Percentiles rank a stretch among this genome's conserved stretches.
These are phyloP conservation scores for Dictyostelium brefeldianum DNA, from an alignment of 78 protist species.

Conservation along the genomic window DNA sequence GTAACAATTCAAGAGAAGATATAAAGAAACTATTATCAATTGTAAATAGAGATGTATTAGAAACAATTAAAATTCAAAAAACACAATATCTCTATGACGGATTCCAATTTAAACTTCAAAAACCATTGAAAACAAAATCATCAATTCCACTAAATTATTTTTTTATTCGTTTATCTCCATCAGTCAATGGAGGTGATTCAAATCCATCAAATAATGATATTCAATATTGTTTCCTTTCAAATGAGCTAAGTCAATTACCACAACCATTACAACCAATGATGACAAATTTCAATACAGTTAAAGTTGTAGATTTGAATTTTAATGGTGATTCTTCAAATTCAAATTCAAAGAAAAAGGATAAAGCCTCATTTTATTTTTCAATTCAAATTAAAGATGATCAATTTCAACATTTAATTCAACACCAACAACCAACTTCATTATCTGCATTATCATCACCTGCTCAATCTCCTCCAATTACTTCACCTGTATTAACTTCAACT, in stretches of 20 bases:
- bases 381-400: slow-evolving; percentile 10
- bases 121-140: slow-evolving; percentile 27
- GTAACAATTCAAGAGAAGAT: slow-evolving; percentile 32
- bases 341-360: slow-evolving; percentile 13
- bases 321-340: not conserved
- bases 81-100: slow-evolving; percentile 13
- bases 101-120: slow-evolving; percentile 40
- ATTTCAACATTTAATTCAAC: not conserved
- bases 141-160: slow-evolving; percentile 9
- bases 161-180: not conserved
- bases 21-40: slow-evolving; percentile 1
- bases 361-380: not conserved
- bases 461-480: not conserved
- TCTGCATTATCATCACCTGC: not conserved
- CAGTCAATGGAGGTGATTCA: not conserved
- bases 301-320: not conserved
- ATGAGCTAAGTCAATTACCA: not conserved
- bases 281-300: slow-evolving; percentile 1
- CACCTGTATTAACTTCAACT: not conserved
- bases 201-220: not conserved
- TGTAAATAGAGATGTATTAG: slow-evolving; percentile 1
- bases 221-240: slow-evolving; percentile 8
- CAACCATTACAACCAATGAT: not conserved
- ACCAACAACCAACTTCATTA: not conserved
- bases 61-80: slow-evolving; percentile 30